Percentiles rank a stretch among this genome's conserved stretches.
Evolutionary conservation across 441 rosid genomes (phyloP).

Genomic region (Biscutella laevigata): DNA sequence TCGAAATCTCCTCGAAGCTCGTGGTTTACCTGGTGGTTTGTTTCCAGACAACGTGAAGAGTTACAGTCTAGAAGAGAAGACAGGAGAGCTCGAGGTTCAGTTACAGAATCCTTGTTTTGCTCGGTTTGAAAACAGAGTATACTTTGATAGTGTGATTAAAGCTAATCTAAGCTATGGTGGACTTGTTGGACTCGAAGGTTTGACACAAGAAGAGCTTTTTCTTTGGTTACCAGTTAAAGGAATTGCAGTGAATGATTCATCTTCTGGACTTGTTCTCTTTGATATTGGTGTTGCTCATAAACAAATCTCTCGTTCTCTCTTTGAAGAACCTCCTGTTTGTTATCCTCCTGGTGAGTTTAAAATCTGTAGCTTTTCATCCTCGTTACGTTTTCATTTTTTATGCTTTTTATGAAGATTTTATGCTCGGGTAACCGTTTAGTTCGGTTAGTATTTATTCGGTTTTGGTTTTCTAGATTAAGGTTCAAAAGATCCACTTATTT

Average conservation of each 20-base stretch:
- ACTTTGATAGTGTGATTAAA: slow-evolving; percentile 59
- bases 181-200: slow-evolving; percentile 72
- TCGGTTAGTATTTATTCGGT: too few relatives aligned
- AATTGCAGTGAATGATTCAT: slow-evolving; percentile 60
- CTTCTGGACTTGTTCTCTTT: slow-evolving; percentile 73
- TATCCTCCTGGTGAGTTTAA: slow-evolving; percentile 40
- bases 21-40: slow-evolving; percentile 77
- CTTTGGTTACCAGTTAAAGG: slow-evolving; percentile 86
- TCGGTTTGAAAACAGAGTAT: slow-evolving; percentile 62
- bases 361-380: neutral
- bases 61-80: slow-evolving; percentile 41
- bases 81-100: slow-evolving; percentile 54
- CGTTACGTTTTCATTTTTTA: neutral
- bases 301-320: slow-evolving; percentile 73
- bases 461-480: too few relatives aligned
- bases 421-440: too few relatives aligned
- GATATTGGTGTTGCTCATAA: slow-evolving; percentile 86
- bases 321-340: slow-evolving; percentile 87
- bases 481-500: too few relatives aligned
- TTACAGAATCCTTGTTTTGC: slow-evolving; percentile 69
- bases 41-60: slow-evolving; percentile 64
- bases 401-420: too few relatives aligned
- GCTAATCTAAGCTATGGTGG: slow-evolving; percentile 87
- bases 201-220: slow-evolving; percentile 75
- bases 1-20: slow-evolving; percentile 53